phyloP scores from a whole-genome alignment of 345 rosid genomes.

The Mercurialis annua region DNA sequence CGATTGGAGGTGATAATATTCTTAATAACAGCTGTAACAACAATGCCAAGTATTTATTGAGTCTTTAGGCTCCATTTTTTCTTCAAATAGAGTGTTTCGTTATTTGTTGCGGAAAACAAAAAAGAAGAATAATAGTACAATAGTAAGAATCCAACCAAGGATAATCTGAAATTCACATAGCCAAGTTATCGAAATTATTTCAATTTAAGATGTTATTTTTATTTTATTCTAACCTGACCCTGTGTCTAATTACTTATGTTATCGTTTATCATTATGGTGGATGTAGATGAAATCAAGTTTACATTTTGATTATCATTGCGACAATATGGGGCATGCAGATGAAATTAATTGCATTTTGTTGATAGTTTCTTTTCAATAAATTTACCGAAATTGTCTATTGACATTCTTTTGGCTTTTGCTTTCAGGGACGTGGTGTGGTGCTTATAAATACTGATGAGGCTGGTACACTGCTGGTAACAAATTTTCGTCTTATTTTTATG shows the following conservation, averaged over 20 bases:
- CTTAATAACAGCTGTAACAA: too few species aligned
- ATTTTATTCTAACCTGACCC: background rate
- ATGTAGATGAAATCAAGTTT: too few species aligned
- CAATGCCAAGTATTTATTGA: too few species aligned
- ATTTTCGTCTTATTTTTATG: conserved; percentile 88
- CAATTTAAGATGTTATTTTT: too few species aligned
- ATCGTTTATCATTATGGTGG: too few species aligned
- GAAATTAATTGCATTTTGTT: background rate
- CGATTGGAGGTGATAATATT: too few species aligned
- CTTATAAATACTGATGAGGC: conserved; percentile 82
- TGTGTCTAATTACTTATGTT: background rate
- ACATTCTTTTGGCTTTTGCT: conserved; percentile 10
- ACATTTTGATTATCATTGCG: too few species aligned
- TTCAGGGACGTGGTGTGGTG: conserved; percentile 80
- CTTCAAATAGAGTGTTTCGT: too few species aligned
- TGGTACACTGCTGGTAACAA: conserved; percentile 80
- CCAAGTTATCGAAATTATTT: background rate
- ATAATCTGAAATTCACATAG: background rate
- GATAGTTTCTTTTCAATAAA: background rate
- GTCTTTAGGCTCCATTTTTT: too few species aligned
- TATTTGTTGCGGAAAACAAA: too few species aligned
- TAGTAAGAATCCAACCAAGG: too few species aligned
- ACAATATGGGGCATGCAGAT: background rate
- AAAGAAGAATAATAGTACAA: too few species aligned
- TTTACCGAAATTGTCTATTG: background rate